These are phyloP conservation scores for Rhytidhysteron rufulum DNA, from an alignment of 2,329 filamentous ascomycete genomes.

Conservation along the genomic window DNA sequence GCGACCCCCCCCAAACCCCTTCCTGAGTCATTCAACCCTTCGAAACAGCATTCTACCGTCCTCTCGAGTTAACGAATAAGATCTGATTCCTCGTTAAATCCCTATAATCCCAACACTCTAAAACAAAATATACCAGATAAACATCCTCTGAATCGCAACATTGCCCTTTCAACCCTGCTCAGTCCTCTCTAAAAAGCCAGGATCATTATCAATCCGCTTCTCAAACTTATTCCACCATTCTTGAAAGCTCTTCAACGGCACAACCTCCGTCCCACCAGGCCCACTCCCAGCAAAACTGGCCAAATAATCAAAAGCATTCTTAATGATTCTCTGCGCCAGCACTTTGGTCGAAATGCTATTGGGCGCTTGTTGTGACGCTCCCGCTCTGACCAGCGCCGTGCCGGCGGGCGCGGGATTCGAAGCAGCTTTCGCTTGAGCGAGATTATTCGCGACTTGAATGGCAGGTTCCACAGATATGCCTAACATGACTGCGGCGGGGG, in stretches of 20 bases:
- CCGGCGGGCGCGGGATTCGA: slow-evolving; percentile 22
- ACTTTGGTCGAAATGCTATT: slow-evolving; percentile 63
- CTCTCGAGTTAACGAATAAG: too few relatives aligned
- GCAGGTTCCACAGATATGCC: slow-evolving; percentile 80
- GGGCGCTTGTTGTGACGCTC: slow-evolving; percentile 16
- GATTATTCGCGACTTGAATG: slow-evolving; percentile 64
- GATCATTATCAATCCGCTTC: slow-evolving; percentile 76
- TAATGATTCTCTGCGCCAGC: slow-evolving; percentile 89
- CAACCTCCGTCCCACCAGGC: slow-evolving; percentile 69
- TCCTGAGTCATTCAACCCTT: too few relatives aligned
- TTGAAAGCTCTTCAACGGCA: slow-evolving; percentile 91
- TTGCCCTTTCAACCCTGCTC: slow-evolving; percentile 39
- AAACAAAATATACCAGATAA: too few relatives aligned
- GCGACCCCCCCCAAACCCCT: too few relatives aligned
- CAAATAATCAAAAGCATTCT: slow-evolving; percentile 95
- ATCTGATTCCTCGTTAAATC: too few relatives aligned
- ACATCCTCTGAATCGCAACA: too few relatives aligned
- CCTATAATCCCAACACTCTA: not conserved
- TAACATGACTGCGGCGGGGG: slow-evolving; percentile 58
- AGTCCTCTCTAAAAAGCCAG: slow-evolving; percentile 78
- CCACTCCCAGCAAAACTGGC: slow-evolving; percentile 74
- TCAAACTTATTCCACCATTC: slow-evolving; percentile 99
- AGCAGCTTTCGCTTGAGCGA: slow-evolving; percentile 56
- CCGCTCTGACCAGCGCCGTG: slow-evolving; percentile 33
- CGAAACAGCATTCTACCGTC: too few relatives aligned